phyloP scores from a whole-genome alignment of 2,329 filamentous ascomycete genomes.

The Fusarium duplospermum region DNA sequence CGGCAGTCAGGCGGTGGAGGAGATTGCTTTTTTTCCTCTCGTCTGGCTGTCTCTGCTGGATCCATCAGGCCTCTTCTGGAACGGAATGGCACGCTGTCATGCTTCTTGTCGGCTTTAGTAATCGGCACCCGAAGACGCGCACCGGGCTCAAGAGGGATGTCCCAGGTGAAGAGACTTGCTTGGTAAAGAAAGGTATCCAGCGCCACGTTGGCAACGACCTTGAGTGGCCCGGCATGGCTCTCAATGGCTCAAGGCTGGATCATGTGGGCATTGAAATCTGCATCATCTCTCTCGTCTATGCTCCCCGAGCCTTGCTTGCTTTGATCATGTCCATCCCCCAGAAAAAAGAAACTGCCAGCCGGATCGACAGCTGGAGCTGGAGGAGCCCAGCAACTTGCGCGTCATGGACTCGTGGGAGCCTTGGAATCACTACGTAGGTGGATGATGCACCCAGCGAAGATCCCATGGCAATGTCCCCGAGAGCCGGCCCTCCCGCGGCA shows the following conservation, averaged over 20 bases:
- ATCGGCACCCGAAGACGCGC: conserved; percentile 21
- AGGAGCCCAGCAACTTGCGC: neutral
- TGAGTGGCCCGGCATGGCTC: conserved; percentile 24
- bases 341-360: neutral
- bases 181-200: conserved; percentile 1
- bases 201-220: conserved; percentile 36
- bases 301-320: neutral
- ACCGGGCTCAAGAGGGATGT: conserved; percentile 5
- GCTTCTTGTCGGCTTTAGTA: conserved; percentile 14
- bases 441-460: neutral
- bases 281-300: neutral
- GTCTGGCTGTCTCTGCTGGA: conserved; percentile 14
- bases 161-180: conserved; percentile 10
- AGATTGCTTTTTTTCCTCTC: conserved; percentile 7
- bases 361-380: neutral
- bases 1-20: conserved; percentile 26
- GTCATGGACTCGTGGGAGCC: conserved; percentile 12
- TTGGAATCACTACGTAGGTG: conserved; percentile 7
- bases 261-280: neutral
- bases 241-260: conserved; percentile 16
- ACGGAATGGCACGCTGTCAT: conserved; percentile 12
- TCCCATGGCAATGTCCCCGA: conserved; percentile 11
- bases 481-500: conserved; percentile 19
- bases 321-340: neutral
- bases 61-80: conserved; percentile 14